Conservation (phyloP, 352 stramenopile genomes). For the Phytophthora foliorum region DNA sequence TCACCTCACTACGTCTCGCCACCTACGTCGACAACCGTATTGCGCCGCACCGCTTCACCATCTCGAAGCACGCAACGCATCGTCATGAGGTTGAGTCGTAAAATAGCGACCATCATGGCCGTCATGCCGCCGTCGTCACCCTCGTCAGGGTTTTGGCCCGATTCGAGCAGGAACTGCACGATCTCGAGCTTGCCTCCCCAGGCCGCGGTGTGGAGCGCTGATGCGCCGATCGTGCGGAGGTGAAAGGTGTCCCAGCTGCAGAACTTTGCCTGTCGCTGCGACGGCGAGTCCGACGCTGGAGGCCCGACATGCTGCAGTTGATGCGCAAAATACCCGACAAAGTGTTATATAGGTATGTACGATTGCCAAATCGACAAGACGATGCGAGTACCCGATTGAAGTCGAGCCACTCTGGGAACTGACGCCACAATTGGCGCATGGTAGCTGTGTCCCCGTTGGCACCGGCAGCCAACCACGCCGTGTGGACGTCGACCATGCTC, state of each 20-base stretch:
- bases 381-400: conserved; percentile 23
- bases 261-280: conserved; percentile 9
- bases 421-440: conserved; percentile 20
- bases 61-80: conserved; percentile 37
- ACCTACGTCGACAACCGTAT: conserved; percentile 37
- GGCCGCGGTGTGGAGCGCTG: conserved; percentile 34
- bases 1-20: not conserved
- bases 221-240: conserved; percentile 33
- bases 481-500: conserved; percentile 21
- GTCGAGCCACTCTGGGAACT: conserved; percentile 33
- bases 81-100: conserved; percentile 34
- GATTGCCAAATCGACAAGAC: not conserved
- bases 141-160: conserved; percentile 26
- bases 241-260: conserved; percentile 37
- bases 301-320: conserved; percentile 17
- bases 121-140: conserved; percentile 31
- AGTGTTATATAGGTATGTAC: not conserved
- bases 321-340: not conserved
- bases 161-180: conserved; percentile 33
- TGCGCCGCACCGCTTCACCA: conserved; percentile 22
- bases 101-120: conserved; percentile 38
- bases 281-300: conserved; percentile 17
- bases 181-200: conserved; percentile 31
- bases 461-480: conserved; percentile 30
- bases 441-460: conserved; percentile 13